These are phyloP conservation scores for Inga leiocalycina DNA, from an alignment of 306 rosid species.

Conservation along the genomic window DNA sequence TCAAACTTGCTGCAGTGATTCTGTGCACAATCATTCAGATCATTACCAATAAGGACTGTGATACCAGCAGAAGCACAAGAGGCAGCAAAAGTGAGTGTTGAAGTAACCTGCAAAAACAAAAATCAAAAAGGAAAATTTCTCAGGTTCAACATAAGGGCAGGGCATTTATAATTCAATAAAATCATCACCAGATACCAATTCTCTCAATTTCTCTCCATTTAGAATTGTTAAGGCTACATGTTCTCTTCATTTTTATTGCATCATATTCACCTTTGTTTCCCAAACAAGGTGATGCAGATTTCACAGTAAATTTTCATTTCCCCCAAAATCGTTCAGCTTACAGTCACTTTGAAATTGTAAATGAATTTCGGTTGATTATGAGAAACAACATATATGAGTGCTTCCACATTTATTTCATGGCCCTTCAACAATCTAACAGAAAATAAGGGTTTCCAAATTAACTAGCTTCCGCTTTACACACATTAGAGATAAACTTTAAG, in stretches of 20 bases:
- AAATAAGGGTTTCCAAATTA: neutral
- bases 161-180: neutral
- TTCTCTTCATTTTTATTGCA: neutral
- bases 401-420: neutral
- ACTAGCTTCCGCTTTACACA: neutral
- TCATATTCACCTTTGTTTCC: neutral
- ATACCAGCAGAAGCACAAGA: conserved; percentile 69
- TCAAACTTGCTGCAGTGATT: conserved; percentile 61
- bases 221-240: neutral
- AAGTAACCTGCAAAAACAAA: conserved; percentile 52
- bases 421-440: neutral
- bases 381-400: neutral
- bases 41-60: conserved; percentile 62
- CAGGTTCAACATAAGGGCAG: conserved; percentile 5
- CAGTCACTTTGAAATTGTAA: neutral
- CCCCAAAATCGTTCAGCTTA: neutral
- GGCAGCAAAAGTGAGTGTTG: conserved; percentile 63
- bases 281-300: neutral
- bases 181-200: neutral
- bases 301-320: neutral
- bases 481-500: neutral
- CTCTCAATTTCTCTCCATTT: neutral
- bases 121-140: neutral
- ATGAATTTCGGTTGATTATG: neutral
- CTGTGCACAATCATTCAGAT: conserved; percentile 49